A percentile compares a stretch with the other conserved stretches of the same genome.
These are phyloP conservation scores for Colletotrichum cuscutae DNA, from an alignment of 2,329 filamentous ascomycete genomes.

Conservation along the genomic window DNA sequence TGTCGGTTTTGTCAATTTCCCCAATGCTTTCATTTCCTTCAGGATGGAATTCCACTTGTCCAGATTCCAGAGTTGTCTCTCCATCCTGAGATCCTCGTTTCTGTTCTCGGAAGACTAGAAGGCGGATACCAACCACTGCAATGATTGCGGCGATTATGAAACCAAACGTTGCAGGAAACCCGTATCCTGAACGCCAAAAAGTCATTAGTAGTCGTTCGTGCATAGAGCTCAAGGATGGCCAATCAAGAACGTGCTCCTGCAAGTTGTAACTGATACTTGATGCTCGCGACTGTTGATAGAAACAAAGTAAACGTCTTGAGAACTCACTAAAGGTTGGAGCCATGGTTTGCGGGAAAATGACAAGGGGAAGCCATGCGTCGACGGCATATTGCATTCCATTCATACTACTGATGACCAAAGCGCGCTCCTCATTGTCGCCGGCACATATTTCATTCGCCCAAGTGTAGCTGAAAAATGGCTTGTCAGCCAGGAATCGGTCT, in stretches of 20 bases:
- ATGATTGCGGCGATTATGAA: constrained; percentile 25
- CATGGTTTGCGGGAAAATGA: constrained; percentile 21
- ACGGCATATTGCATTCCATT: constrained; percentile 34
- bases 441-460: constrained; percentile 26
- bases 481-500: not conserved
- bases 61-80: not conserved
- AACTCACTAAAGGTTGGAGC: constrained; percentile 22
- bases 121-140: constrained; percentile 4
- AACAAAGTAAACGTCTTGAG: too few species aligned
- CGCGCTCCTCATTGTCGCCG: constrained; percentile 43
- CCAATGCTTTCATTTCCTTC: not conserved
- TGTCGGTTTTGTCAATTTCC: not conserved
- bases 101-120: constrained; percentile 22
- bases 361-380: constrained; percentile 24
- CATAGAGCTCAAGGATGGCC: not conserved
- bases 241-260: not conserved
- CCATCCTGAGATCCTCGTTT: constrained; percentile 6
- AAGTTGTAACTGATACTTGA: not conserved
- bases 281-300: not conserved
- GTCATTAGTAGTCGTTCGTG: not conserved
- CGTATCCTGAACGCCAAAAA: constrained; percentile 2
- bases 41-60: not conserved
- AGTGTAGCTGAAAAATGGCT: not conserved
- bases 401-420: constrained; percentile 45
- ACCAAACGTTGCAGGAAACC: constrained; percentile 33